Percentiles rank a stretch among this genome's conserved stretches.
phyloP scores from a whole-genome alignment of 495 filamentous ascomycete species.

The Hyaloscypha bicolor region DNA sequence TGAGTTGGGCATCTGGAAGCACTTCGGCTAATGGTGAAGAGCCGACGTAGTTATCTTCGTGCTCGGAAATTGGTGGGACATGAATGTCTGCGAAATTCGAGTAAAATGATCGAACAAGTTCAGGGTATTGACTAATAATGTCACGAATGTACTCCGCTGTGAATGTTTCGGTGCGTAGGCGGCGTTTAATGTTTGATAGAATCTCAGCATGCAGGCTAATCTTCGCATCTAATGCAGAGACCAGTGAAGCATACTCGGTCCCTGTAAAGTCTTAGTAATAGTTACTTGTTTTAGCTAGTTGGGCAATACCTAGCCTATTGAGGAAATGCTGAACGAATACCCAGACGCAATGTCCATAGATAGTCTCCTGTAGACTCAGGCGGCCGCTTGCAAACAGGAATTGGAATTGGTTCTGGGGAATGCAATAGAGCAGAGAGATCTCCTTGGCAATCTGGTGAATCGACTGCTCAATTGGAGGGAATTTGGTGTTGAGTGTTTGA shows the following conservation, averaged over 20 bases:
- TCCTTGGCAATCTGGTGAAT: constrained; percentile 99
- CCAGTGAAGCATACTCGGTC: constrained; percentile 84
- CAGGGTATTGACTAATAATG: constrained; percentile 91
- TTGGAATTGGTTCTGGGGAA: constrained; percentile 95
- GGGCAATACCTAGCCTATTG: constrained; percentile 70
- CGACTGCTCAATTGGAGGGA: constrained; percentile 83
- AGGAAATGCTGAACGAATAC: constrained; percentile 97
- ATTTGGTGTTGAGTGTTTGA: constrained; percentile 36
- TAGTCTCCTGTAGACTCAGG: constrained; percentile 92
- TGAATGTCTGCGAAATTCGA: constrained; percentile 89
- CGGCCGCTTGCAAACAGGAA: constrained; percentile 80
- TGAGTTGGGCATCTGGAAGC: constrained; percentile 75
- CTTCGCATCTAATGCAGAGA: constrained; percentile 76
- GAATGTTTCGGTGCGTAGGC: constrained; percentile 93
- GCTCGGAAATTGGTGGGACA: constrained; percentile 74
- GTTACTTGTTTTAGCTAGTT: constrained; percentile 2
- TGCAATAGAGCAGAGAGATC: constrained; percentile 93
- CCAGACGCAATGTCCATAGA: constrained; percentile 96
- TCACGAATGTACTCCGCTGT: constrained; percentile 96
- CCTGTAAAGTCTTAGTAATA: constrained; percentile 36
- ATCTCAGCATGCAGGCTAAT: constrained; percentile 87
- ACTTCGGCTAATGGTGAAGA: constrained; percentile 67
- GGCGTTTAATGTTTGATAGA: constrained; percentile 94
- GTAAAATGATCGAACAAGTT: constrained; percentile 85
- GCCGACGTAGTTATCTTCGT: constrained; percentile 66